Conservation (phyloP, 495 filamentous ascomycete genomes). For the Penicillium taxi region DNA sequence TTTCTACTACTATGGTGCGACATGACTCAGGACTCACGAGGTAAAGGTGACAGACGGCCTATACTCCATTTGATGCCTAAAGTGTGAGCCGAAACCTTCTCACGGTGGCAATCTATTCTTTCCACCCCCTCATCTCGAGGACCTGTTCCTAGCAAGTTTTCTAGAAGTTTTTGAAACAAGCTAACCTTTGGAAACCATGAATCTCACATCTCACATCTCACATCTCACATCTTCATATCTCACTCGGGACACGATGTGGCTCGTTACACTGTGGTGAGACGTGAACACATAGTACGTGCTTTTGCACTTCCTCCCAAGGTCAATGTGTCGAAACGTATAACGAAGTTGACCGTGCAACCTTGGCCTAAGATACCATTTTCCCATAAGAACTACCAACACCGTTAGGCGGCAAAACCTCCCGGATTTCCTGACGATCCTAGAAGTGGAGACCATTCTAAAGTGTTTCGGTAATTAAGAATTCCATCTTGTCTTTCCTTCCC, state of each 20-base stretch:
- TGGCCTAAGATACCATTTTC: no score
- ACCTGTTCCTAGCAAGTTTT: conserved; percentile 17
- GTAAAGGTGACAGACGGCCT: no score
- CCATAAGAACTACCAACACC: no score
- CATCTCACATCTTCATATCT: background rate
- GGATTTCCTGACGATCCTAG: conserved; percentile 9
- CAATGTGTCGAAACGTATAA: background rate
- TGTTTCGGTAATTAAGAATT: conserved; percentile 23
- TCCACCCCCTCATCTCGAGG: conserved; percentile 20
- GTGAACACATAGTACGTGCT: no score
- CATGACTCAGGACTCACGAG: conserved; percentile 6
- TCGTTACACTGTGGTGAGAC: conserved; percentile 4
- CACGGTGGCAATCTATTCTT: conserved; percentile 3
- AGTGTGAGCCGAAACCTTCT: background rate
- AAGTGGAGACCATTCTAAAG: conserved; percentile 7
- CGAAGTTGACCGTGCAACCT: background rate
- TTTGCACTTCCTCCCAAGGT: background rate
- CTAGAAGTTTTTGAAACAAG: conserved; percentile 19
- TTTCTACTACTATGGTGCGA: conserved; percentile 17
- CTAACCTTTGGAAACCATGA: background rate
- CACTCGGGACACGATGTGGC: conserved; percentile 7
- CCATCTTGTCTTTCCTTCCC: conserved; percentile 9
- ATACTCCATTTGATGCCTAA: background rate
- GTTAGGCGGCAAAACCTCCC: no score
- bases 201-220: background rate